Evolutionary conservation across 116 monocot species (phyloP), one percentile per base, ranked within the genome.

Genomic region (Trichopus zeylanicus): DNA sequence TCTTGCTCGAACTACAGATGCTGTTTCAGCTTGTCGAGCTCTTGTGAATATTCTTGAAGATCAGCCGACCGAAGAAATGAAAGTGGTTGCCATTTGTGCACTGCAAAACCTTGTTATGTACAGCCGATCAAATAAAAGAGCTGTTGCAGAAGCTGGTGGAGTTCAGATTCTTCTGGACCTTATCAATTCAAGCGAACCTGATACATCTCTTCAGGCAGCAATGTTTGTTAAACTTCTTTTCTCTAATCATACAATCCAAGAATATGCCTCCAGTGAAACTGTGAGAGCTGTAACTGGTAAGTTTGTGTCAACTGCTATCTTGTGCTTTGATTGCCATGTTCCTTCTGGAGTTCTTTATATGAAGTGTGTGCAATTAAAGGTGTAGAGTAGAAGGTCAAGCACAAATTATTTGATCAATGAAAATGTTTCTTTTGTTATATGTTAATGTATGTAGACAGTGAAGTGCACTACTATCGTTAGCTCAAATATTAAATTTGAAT

Each of bases 221-320:
- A 91, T 80, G 81, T 98, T 98, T 74, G 77, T 98, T 51, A 98
- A 98, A 63, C 85, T 98, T 67, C 73, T 98, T 13, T 98, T 98
- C 73, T 83, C 83, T 58, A 91, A 85, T 68, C 81, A 88, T 73
- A 85, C 98, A 9, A 82, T 98, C 30, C 98, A 98, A 57, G 98
- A 98, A 62, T 98, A 98, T 62, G 98, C 98, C 48, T 91, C 98
- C n/a, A 91, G 98, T 65, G 98, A 98, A 69, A 91, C 98, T 35
- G 82, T 93, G 59, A 81, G 93, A 63, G 79, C 79, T 66, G 88
- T 93, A 76, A 88, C 88, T 21, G 82, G 93, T 93, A 68, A 31
- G 64, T 35, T 76, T 39, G n/a, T n/a, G 4, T 49, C 49, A 23
- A 49, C 8, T 19, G 19, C 19, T 22, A 49, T 49, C 3, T 10